Evolutionary conservation across 768 basidiomycete species (phyloP).

Genomic region (Leucocoprinus sp.): DNA sequence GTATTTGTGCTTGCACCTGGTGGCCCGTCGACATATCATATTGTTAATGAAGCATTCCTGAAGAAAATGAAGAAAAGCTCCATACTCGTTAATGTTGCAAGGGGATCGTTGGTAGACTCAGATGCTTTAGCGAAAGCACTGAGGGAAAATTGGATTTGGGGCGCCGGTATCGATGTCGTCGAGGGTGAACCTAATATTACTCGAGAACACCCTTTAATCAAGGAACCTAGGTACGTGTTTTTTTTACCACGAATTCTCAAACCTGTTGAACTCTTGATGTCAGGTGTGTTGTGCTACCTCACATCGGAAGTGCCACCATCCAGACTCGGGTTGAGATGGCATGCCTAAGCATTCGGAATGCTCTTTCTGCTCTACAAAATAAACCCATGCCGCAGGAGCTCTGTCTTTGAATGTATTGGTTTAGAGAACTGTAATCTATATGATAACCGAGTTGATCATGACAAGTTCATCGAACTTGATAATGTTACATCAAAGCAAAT

Average conservation of each 20-base stretch:
- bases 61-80: constrained; percentile 77
- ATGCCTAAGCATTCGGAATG: constrained; percentile 59
- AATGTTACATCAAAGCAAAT: no score
- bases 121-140: constrained; percentile 81
- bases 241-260: background rate
- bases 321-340: constrained; percentile 85
- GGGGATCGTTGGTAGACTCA: constrained; percentile 87
- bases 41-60: constrained; percentile 68
- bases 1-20: constrained; percentile 81
- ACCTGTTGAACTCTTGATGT: background rate
- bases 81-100: constrained; percentile 76
- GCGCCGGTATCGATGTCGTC: constrained; percentile 89
- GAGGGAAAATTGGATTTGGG: constrained; percentile 74
- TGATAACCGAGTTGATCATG: no score
- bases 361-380: constrained; percentile 48
- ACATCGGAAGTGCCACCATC: constrained; percentile 84
- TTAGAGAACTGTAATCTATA: no score
- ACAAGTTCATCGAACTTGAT: no score
- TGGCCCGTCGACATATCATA: constrained; percentile 57
- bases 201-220: constrained; percentile 71
- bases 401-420: background rate
- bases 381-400: constrained; percentile 37
- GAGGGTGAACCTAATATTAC: constrained; percentile 81
- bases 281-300: constrained; percentile 80
- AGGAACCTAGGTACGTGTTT: constrained; percentile 52